phyloP scores from a whole-genome alignment of 148 eudicot species.

The Agrostemma githago region DNA sequence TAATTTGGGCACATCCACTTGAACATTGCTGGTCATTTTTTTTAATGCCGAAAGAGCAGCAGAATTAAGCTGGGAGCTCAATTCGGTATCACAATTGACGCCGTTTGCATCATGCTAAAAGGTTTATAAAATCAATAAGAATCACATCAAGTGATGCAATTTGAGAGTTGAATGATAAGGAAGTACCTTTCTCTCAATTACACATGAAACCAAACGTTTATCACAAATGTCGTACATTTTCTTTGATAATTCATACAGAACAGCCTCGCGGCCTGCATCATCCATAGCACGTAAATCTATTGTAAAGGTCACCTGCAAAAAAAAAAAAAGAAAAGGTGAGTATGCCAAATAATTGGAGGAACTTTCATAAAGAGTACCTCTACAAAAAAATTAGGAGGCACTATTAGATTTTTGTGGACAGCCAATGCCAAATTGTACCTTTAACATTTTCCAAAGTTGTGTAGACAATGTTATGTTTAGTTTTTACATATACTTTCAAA shows the following conservation, averaged over 20 bases:
- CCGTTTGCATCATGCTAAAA: slow-evolving; percentile 92
- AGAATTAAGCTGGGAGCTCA: slow-evolving; percentile 68
- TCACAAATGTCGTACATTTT: slow-evolving; percentile 79
- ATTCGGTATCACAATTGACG: slow-evolving; percentile 61
- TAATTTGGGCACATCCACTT: slow-evolving; percentile 61
- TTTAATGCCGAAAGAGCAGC: slow-evolving; percentile 62
- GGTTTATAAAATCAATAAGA: not conserved
- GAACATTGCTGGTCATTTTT: slow-evolving; percentile 53
- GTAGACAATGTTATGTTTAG: not conserved
- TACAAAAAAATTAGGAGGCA: not conserved
- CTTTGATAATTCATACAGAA: slow-evolving; percentile 71
- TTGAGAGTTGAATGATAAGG: slow-evolving; percentile 1
- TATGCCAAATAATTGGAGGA: slow-evolving; percentile 1
- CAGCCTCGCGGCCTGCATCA: slow-evolving; percentile 79
- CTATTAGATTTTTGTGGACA: too few species aligned
- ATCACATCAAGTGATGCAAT: not conserved
- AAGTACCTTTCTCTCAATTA: slow-evolving; percentile 76
- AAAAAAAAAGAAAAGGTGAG: not conserved
- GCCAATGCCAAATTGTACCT: not conserved
- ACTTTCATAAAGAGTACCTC: not conserved
- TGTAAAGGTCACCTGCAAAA: slow-evolving; percentile 73
- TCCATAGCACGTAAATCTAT: slow-evolving; percentile 91
- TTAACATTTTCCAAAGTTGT: not conserved
- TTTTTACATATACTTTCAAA: too few species aligned
- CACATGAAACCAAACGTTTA: slow-evolving; percentile 75